Percentiles rank a stretch among this genome's conserved stretches.
phyloP scores from a whole-genome alignment of 768 basidiomycete genomes.

The Tulasnella sp. region DNA sequence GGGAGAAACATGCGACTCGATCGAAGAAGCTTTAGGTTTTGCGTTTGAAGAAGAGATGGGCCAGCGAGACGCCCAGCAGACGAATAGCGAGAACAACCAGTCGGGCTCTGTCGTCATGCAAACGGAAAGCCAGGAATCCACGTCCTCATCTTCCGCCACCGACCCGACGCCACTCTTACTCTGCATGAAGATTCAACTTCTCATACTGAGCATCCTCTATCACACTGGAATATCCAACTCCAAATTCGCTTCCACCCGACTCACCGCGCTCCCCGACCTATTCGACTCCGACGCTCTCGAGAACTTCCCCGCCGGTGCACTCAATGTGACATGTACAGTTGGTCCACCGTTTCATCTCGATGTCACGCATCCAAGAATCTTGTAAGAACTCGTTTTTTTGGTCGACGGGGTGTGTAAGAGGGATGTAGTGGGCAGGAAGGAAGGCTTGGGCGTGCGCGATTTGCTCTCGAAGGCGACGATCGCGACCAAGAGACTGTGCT shows the following conservation, averaged over 20 bases:
- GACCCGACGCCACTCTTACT: conserved; percentile 26
- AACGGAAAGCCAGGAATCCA: conserved; percentile 22
- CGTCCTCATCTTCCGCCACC: conserved; percentile 1
- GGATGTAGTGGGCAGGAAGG: conserved; percentile 62
- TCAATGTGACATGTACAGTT: conserved; percentile 34
- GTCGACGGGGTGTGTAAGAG: conserved; percentile 59
- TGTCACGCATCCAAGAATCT: conserved; percentile 54
- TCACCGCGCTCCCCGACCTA: conserved; percentile 55
- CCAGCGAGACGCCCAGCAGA: conserved; percentile 3
- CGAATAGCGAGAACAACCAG: not conserved
- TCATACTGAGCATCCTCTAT: conserved; percentile 54
- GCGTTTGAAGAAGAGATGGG: conserved; percentile 22
- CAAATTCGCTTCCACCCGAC: conserved; percentile 40
- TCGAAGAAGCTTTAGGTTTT: conserved; percentile 47
- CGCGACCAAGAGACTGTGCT: no score
- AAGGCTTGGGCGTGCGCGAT: no score
- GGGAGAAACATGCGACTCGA: conserved; percentile 43
- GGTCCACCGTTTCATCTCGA: conserved; percentile 45
- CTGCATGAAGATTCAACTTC: conserved; percentile 46
- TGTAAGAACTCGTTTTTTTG: conserved; percentile 59
- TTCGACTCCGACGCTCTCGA: conserved; percentile 52
- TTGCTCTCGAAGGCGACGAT: no score
- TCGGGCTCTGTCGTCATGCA: not conserved
- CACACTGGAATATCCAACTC: conserved; percentile 53
- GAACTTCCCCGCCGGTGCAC: conserved; percentile 34